A percentile compares a stretch with the other conserved stretches of the same genome.
Evolutionary conservation across 371 early-diverging fungal species (phyloP).

Genomic region (Mucor ambiguus): DNA sequence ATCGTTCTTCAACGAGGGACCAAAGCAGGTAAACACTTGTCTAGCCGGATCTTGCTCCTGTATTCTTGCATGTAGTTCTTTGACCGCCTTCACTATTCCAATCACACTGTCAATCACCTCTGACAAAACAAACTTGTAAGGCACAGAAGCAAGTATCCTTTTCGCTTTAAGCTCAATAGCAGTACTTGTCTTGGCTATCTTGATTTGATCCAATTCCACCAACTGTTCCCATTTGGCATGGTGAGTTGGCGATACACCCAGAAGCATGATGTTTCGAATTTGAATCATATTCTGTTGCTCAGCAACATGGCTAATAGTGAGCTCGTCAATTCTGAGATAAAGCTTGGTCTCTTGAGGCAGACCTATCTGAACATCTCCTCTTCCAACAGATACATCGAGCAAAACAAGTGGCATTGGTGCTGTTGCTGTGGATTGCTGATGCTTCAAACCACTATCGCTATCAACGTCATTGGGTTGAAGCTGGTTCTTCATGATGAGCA

Average conservation of each 20-base stretch:
- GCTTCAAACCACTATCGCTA: neutral
- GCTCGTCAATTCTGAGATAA: constrained; percentile 15
- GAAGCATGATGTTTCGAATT: constrained; percentile 12
- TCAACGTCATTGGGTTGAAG: neutral
- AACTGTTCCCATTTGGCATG: constrained; percentile 12
- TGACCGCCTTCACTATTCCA: constrained; percentile 26
- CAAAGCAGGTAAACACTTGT: constrained; percentile 15
- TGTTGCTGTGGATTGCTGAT: neutral
- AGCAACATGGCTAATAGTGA: neutral
- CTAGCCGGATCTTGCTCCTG: neutral
- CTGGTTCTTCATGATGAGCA: neutral
- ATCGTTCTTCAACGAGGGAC: constrained; percentile 9
- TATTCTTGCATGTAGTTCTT: constrained; percentile 24
- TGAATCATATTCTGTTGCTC: neutral
- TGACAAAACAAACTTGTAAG: constrained; percentile 25
- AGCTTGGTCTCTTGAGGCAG: constrained; percentile 8
- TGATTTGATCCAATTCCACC: constrained; percentile 8
- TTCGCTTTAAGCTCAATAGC: neutral
- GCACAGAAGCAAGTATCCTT: constrained; percentile 20
- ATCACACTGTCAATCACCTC: constrained; percentile 21
- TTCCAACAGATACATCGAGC: neutral
- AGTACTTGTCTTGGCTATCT: neutral
- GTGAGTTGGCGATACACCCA: constrained; percentile 10
- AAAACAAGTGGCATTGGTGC: neutral
- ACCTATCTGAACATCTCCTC: constrained; percentile 13